Base-by-base conservation (phyloP, 352 stramenopile genomes). In the Pythium apleroticum region DNA sequence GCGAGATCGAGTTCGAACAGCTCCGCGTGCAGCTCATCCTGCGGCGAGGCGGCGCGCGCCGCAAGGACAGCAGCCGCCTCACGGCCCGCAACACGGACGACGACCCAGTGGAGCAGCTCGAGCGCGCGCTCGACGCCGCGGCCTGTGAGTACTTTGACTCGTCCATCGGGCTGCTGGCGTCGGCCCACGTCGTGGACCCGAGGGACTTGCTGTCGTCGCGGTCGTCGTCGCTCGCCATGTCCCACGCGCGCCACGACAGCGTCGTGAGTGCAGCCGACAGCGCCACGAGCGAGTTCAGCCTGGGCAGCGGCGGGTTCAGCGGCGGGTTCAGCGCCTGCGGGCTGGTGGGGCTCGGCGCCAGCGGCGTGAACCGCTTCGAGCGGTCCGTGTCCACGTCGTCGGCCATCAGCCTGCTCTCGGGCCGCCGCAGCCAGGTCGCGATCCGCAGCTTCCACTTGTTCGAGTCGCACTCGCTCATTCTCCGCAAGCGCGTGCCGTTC, bases 371-470 rank as follows among this genome's bases (percentile, higher is more conserved):
- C n/a, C 52, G 31, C 3, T 49, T 65, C 4, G 49, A 65, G 25
- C 46, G 55, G 12, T 69, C 63, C 14, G 48, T 60, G 35, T 69
- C 63, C n/a, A 61, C 65, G 15, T 66, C 74, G 33, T 73, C 65
- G 25, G 72, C 63, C 10, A 71, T 71, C 43, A 57, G 50, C 15
- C 22, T 71, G 20, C 57, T 71, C 12, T 71, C 64, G 3, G 57
- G 63, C 19, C 74, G 70, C 27, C 61, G 75, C 33, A 86, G 86
- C 43, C 75, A 84, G 49, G 75, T 88, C 10, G 75, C 76, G 49
- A 82, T 88, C 41, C 76, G 69, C 22, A 87, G 74, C 46, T 88
- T 90, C 52, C 78, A 77, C 35, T 35, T 88, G 37, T 90, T 90
- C 52, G 79, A 90, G 59, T 84, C 76, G 33, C 77, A 90, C 48